These are phyloP conservation scores for Ajuga chamaepitys DNA, from an alignment of 257 asterid species.

Conservation along the genomic window DNA sequence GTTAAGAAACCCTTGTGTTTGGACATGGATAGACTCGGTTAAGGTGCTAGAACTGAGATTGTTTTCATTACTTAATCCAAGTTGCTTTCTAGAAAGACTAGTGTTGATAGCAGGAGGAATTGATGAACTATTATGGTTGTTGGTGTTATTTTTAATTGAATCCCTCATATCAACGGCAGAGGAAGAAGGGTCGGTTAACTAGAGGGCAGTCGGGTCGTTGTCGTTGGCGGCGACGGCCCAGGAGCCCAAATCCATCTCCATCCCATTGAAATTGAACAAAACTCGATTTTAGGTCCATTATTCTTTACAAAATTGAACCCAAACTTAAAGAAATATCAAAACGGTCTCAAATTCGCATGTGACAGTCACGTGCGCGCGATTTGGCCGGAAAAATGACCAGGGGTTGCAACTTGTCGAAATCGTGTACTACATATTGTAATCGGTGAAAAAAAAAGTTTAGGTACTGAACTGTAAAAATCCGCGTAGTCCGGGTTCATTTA, in stretches of 20 bases:
- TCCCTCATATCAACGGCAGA: conserved; percentile 30
- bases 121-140: background rate
- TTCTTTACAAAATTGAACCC: no score
- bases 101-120: conserved; percentile 24
- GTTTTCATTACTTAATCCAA: conserved; percentile 30
- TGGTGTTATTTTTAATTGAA: background rate
- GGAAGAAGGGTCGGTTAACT: conserved; percentile 58
- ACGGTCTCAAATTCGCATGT: no score
- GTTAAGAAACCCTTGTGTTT: conserved; percentile 28
- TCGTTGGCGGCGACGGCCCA: conserved; percentile 47
- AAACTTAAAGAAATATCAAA: no score
- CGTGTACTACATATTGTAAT: no score
- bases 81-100: no score
- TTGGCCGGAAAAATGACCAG: no score
- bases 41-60: conserved; percentile 36
- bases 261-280: conserved; percentile 52
- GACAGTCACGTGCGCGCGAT: no score
- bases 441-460: no score
- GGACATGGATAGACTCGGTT: conserved; percentile 38
- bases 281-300: no score
- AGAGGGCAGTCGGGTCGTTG: conserved; percentile 51
- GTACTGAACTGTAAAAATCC: no score
- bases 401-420: no score
- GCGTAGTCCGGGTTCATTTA: no score
- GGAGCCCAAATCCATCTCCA: conserved; percentile 40